Evolutionary conservation across 768 basidiomycete species (phyloP).

Genomic region (Suillus discolor): DNA sequence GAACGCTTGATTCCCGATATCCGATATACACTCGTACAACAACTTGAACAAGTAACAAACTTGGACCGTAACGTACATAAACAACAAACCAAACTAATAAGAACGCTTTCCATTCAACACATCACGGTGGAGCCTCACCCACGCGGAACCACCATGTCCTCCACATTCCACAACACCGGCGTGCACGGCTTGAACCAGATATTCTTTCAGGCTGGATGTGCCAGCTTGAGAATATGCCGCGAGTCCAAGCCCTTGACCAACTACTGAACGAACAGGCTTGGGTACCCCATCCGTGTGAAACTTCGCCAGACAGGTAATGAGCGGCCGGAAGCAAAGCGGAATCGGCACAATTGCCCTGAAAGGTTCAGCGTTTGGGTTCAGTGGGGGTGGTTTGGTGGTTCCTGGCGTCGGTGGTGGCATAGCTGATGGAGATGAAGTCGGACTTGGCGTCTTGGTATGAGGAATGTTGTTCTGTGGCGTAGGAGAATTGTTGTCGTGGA

Average conservation of each 20-base stretch:
- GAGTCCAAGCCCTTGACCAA: conserved; percentile 37
- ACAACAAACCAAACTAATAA: neutral
- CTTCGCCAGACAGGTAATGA: conserved; percentile 37
- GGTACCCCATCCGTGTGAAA: conserved; percentile 34
- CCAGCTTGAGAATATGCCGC: conserved; percentile 42
- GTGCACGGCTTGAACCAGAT: conserved; percentile 40
- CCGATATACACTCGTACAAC: conserved; percentile 13
- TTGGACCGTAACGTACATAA: neutral
- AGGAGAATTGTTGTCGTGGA: neutral
- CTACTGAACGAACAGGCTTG: conserved; percentile 38
- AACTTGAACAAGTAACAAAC: neutral
- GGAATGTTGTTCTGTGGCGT: too few species aligned
- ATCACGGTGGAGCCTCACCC: conserved; percentile 23
- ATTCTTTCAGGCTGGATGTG: conserved; percentile 43
- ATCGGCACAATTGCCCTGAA: neutral
- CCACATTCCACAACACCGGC: conserved; percentile 44
- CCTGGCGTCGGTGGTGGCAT: too few species aligned
- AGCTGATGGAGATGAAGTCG: neutral
- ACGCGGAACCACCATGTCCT: conserved; percentile 34
- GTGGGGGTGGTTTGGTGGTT: too few species aligned
- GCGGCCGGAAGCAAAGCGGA: conserved; percentile 24
- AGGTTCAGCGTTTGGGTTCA: neutral
- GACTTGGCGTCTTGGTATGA: neutral
- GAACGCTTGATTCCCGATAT: conserved; percentile 15
- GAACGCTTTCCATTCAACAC: neutral